Base-by-base conservation (phyloP, 768 basidiomycete species). In the Panellus pusillus region DNA sequence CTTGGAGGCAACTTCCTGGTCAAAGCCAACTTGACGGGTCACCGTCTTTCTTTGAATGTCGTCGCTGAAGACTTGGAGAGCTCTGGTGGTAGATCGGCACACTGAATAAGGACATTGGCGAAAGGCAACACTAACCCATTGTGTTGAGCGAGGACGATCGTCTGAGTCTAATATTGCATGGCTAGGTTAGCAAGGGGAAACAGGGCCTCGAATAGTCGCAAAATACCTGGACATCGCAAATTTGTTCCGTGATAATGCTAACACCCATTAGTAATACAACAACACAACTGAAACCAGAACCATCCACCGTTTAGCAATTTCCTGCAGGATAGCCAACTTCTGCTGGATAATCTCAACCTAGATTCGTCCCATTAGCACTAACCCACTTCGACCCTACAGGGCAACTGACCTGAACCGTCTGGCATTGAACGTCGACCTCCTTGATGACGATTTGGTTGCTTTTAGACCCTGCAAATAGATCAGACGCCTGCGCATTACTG, bases 181-280 rank as follows among this genome's bases (percentile, higher is more conserved):
- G 24, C 24, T 24, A 3, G 24, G 6, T 24, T 6, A 24, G 24
- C 24, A 24, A 24, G 24, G 24, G 24, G 24, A 24, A 6, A 6
- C 24, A 24, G 24, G 24, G 24, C 24, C 24, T 24, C 24, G 2
- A 24, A 24, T 24, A 6, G 24, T 24, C 24, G 24, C 24, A 24
- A 24, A 24, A 24, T 24, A 24, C 24, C 24, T 69, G 60, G 39
- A 69, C 68, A 36, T 69, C 63, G 51, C 69, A 70, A 20, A 69
- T 62, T 32, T 66, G 65, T 47, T 69, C 63, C 20, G 61, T 65
- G 42, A 66, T 59, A n/a, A 66, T 63, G 31, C 67, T 66, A 37
- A 35, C 11, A 29, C 12, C 14, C 6, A 20, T 15, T 14, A 38
- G 47, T n/a, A 38, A 43, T 24, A 1, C 28, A n/a, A 13, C 20